Evolutionary conservation across 257 asterid species (phyloP).

Genomic region (Nicotiana otophora): DNA sequence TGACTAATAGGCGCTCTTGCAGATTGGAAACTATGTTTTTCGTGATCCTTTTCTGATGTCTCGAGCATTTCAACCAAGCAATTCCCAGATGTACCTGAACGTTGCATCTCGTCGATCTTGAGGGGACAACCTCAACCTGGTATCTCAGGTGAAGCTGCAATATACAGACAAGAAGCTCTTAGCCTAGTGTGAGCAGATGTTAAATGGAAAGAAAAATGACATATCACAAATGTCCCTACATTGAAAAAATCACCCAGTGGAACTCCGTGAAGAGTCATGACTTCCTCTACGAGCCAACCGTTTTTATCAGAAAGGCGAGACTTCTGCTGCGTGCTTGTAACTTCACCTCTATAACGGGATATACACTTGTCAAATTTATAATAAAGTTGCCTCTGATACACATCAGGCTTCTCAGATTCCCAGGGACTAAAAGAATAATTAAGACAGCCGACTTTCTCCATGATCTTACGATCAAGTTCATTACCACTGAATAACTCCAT

Average conservation of each 20-base stretch:
- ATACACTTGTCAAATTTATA: slow-evolving; percentile 76
- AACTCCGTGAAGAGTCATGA: slow-evolving; percentile 93
- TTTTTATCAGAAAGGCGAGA: slow-evolving; percentile 52
- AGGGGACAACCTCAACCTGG: slow-evolving; percentile 72
- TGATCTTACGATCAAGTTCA: slow-evolving; percentile 75
- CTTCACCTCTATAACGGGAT: slow-evolving; percentile 87
- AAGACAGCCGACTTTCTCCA: slow-evolving; percentile 92
- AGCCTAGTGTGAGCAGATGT: background rate
- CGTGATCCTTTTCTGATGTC: slow-evolving; percentile 73
- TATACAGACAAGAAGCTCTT: background rate
- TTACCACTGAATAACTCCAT: slow-evolving; percentile 88
- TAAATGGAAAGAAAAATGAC: background rate
- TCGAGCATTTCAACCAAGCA: slow-evolving; percentile 73
- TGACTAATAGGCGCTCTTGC: slow-evolving; percentile 72
- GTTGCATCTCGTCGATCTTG: slow-evolving; percentile 68
- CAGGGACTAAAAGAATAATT: slow-evolving; percentile 78
- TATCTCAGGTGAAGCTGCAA: slow-evolving; percentile 84
- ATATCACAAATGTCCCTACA: slow-evolving; percentile 30
- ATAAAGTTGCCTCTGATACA: slow-evolving; percentile 75
- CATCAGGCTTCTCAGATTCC: slow-evolving; percentile 88
- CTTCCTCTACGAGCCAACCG: slow-evolving; percentile 93
- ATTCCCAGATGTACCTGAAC: slow-evolving; percentile 76
- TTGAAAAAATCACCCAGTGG: slow-evolving; percentile 93
- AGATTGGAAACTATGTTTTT: slow-evolving; percentile 65
- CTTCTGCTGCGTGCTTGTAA: slow-evolving; percentile 92